Percentiles rank a stretch among this genome's conserved stretches.
Evolutionary conservation across 2,329 filamentous ascomycete genomes (phyloP).

Genomic region (Xylaria hypoxylon): DNA sequence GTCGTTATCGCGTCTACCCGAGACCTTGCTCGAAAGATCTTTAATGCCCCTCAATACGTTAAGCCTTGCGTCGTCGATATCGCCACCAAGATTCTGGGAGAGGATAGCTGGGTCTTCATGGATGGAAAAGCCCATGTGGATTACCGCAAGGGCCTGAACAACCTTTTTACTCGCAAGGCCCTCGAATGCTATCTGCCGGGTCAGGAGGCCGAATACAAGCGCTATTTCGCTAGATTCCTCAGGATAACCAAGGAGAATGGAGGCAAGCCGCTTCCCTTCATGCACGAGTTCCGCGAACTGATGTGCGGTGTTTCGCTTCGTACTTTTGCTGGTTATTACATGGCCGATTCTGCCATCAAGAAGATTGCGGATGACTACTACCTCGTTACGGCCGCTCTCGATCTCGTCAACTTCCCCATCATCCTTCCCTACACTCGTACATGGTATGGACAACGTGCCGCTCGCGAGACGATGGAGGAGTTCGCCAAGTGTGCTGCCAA

Average conservation of each 20-base stretch:
- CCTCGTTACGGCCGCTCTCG: slow-evolving; percentile 92
- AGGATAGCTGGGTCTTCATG: slow-evolving; percentile 96
- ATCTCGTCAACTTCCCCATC: slow-evolving; percentile 98
- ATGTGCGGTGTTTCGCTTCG: slow-evolving; percentile 96
- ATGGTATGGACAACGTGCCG: slow-evolving; percentile 96
- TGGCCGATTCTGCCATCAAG: slow-evolving; percentile 88
- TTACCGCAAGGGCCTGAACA: slow-evolving; percentile 96
- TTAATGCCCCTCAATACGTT: slow-evolving; percentile 91
- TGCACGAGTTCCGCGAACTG: slow-evolving; percentile 91
- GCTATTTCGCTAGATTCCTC: slow-evolving; percentile 85
- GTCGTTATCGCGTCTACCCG: slow-evolving; percentile 96
- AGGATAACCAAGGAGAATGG: slow-evolving; percentile 77
- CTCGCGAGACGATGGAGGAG: slow-evolving; percentile 89
- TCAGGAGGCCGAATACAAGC: slow-evolving; percentile 90
- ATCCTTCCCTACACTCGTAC: slow-evolving; percentile 95
- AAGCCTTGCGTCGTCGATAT: slow-evolving; percentile 97
- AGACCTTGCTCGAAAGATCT: slow-evolving; percentile 95
- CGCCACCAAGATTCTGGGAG: slow-evolving; percentile 91
- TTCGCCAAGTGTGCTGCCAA: slow-evolving; percentile 94
- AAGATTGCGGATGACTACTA: slow-evolving; percentile 98
- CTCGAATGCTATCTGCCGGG: slow-evolving; percentile 89
- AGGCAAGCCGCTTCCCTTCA: slow-evolving; percentile 84
- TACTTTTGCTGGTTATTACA: slow-evolving; percentile 97
- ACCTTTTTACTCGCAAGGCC: slow-evolving; percentile 90
- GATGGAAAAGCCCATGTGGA: slow-evolving; percentile 96